Base-by-base conservation (phyloP, 2,329 filamentous ascomycete genomes). In the Aspergillus intermedius region DNA sequence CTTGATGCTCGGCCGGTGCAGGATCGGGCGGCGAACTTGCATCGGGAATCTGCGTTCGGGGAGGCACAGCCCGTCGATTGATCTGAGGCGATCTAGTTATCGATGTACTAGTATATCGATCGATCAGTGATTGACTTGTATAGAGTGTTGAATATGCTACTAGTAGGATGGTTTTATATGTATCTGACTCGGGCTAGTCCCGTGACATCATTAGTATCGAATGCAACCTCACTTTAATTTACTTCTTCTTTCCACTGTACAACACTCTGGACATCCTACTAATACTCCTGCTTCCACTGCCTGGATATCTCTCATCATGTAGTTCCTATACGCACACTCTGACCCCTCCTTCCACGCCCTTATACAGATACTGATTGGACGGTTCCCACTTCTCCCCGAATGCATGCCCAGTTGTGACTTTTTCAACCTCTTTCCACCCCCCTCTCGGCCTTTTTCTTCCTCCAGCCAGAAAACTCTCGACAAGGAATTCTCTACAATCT, bases 1-100 rank as follows among this genome's bases (percentile, higher is more conserved):
- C 21, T 57, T n/a, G 57, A 60, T 42, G 45, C 50, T 8, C 52
- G 47, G 13, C 57, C 57, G 23, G 40, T 60, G 3, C 54, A 59
- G 47, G 51, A 54, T 1, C 32, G 52, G 1, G 55, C 56, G 7
- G 49, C 55, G 4, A 30, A 32, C n/a, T 47, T 54, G 35, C 45
- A 52, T 40, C 44, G 19, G 4, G 22, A 34, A 28, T 32, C 35
- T 32, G 19, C 45, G 28, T 47, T 42, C 17, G 45, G 23, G 15
- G 45, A 37, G 34, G 23, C 25, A 5, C 19, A 15, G 25, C 5
- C 28, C 3, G 19, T 19, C 10, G 15, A 17, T 17, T 35, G 34
- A 35, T 35, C 34, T n/a, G n/a, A 5, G 25, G 25, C 4, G 25
- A 30, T 30, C 10, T 12, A 10, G 10, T 30, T 30, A 30, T 30